These are phyloP conservation scores for Plasmopara viticola DNA, from an alignment of 352 stramenopile species.

Conservation along the genomic window DNA sequence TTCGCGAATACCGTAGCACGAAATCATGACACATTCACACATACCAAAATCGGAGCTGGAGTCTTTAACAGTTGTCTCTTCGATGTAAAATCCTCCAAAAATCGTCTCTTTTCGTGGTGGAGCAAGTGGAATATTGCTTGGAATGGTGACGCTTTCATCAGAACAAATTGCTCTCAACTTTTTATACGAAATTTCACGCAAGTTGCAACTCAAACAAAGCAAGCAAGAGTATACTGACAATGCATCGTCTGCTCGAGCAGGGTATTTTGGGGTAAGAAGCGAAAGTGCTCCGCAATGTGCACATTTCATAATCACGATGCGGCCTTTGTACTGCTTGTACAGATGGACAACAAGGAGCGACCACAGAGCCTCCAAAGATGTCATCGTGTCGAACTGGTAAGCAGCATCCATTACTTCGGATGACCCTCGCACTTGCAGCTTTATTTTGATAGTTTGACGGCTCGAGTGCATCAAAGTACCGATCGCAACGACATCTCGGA, in stretches of 20 bases:
- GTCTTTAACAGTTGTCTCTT: slow-evolving; percentile 37
- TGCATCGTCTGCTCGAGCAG: slow-evolving; percentile 16
- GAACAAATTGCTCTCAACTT: slow-evolving; percentile 45
- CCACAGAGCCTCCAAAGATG: slow-evolving; percentile 36
- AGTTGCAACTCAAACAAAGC: slow-evolving; percentile 64
- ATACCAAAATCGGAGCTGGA: slow-evolving; percentile 18
- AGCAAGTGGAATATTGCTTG: slow-evolving; percentile 29
- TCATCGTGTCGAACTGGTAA: slow-evolving; percentile 48
- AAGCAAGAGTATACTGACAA: slow-evolving; percentile 56
- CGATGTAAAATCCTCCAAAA: slow-evolving; percentile 50
- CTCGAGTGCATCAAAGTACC: slow-evolving; percentile 44
- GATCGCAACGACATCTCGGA: slow-evolving; percentile 49
- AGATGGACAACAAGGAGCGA: slow-evolving; percentile 36
- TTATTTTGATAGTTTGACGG: slow-evolving; percentile 55
- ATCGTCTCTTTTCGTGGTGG: slow-evolving; percentile 29
- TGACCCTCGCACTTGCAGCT: slow-evolving; percentile 26
- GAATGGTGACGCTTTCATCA: slow-evolving; percentile 36
- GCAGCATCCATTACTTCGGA: slow-evolving; percentile 31
- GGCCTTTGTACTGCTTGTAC: slow-evolving; percentile 36
- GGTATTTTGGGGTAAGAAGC: slow-evolving; percentile 42
- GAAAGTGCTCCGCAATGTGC: slow-evolving; percentile 54
- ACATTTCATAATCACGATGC: slow-evolving; percentile 43
- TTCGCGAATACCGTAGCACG: slow-evolving; percentile 51
- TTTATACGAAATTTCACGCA: slow-evolving; percentile 57
- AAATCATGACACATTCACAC: slow-evolving; percentile 44